phyloP scores from a whole-genome alignment of 805 yeast genomes.

The Schwanniomyces yamadae region DNA sequence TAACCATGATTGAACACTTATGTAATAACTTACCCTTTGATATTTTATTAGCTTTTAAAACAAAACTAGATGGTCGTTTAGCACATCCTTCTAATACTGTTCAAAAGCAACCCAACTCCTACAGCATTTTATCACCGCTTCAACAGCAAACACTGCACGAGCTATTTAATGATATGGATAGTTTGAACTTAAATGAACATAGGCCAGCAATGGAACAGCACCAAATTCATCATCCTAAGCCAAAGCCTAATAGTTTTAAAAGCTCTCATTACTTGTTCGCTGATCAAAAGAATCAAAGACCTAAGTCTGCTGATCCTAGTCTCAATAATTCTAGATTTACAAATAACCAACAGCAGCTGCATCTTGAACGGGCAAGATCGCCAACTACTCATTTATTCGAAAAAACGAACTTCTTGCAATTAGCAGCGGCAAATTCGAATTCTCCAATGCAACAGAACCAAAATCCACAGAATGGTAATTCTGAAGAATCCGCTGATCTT shows the following conservation, averaged over 20 bases:
- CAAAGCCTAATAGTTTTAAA: slow-evolving; percentile 33
- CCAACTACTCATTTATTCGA: slow-evolving; percentile 45
- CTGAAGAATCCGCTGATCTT: slow-evolving; percentile 25
- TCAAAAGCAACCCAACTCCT: slow-evolving; percentile 3
- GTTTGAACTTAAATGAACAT: slow-evolving; percentile 12
- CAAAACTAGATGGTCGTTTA: slow-evolving; percentile 44
- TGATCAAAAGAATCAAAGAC: slow-evolving; percentile 28
- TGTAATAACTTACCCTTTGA: slow-evolving; percentile 52
- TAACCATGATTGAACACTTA: slow-evolving; percentile 54
- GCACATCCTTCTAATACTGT: slow-evolving; percentile 8
- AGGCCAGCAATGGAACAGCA: slow-evolving; percentile 7
- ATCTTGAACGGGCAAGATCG: slow-evolving; percentile 33
- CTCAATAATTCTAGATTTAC: slow-evolving; percentile 18
- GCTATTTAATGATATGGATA: slow-evolving; percentile 16
- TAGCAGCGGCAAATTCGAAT: slow-evolving; percentile 26
- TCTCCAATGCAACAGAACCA: slow-evolving; percentile 14
- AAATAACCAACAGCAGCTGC: slow-evolving; percentile 12
- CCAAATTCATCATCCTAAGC: slow-evolving; percentile 39
- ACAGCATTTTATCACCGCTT: slow-evolving; percentile 8
- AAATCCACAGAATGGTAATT: slow-evolving; percentile 12
- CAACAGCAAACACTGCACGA: slow-evolving; percentile 12
- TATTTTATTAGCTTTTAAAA: slow-evolving; percentile 47
- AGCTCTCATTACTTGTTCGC: slow-evolving; percentile 16
- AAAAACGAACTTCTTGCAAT: slow-evolving; percentile 43
- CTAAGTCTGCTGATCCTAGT: slow-evolving; percentile 47